These are phyloP conservation scores for Paratinospora sagittata DNA, from an alignment of 164 flowering plant genomes.

Conservation along the genomic window DNA sequence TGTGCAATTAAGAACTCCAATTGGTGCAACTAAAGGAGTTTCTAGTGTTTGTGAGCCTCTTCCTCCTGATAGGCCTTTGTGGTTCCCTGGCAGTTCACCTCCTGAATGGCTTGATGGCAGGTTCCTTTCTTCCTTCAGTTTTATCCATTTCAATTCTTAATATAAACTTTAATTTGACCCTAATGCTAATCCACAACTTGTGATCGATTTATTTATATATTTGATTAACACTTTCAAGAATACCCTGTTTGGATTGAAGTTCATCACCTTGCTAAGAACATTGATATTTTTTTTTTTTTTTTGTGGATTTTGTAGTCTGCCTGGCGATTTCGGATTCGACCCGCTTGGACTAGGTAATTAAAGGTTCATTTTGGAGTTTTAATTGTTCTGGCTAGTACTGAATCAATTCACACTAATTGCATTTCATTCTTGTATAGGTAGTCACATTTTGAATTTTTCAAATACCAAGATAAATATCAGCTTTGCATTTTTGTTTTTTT, in stretches of 20 bases:
- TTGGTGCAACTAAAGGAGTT: slow-evolving; percentile 65
- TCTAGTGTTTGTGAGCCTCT: slow-evolving; percentile 80
- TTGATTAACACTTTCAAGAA: neutral
- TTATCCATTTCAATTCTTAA: neutral
- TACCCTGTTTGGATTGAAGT: neutral
- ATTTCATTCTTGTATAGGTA: too few relatives aligned
- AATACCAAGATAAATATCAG: too few relatives aligned
- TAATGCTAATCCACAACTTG: too few relatives aligned
- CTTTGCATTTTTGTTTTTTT: too few relatives aligned
- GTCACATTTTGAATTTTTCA: too few relatives aligned
- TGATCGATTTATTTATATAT: too few relatives aligned
- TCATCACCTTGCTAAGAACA: too few relatives aligned
- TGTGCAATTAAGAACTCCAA: slow-evolving; percentile 10
- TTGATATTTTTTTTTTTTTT: neutral
- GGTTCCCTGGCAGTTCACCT: slow-evolving; percentile 93
- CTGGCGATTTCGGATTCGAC: slow-evolving; percentile 96
- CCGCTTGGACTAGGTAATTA: slow-evolving; percentile 85
- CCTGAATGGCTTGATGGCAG: slow-evolving; percentile 95
- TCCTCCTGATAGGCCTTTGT: slow-evolving; percentile 83
- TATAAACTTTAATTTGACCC: too few relatives aligned
- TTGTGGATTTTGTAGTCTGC: slow-evolving; percentile 43
- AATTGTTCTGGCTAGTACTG: neutral
- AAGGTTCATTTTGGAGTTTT: neutral
- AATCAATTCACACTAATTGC: too few relatives aligned
- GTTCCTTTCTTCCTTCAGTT: slow-evolving; percentile 18